A percentile compares a stretch with the other conserved stretches of the same genome.
Conservation (phyloP, 306 rosid genomes). For the Macrotyloma uniflorum region DNA sequence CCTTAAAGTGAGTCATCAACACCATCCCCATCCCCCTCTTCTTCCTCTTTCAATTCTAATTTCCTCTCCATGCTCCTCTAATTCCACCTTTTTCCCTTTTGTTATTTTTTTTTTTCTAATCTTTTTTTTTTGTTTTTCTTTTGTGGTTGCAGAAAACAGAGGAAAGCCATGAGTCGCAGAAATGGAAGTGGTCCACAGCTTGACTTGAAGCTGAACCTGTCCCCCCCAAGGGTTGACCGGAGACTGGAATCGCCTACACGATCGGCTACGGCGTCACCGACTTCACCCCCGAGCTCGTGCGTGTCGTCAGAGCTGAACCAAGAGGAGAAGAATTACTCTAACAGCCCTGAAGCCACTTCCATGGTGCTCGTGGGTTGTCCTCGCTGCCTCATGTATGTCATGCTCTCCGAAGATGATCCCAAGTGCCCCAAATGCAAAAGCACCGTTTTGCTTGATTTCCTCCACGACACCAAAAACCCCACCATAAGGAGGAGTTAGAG, state of each 20-base stretch:
- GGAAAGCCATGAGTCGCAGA: conserved; percentile 67
- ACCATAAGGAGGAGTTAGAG: conserved; percentile 53
- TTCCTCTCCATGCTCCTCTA: neutral
- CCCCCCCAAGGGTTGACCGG: conserved; percentile 74
- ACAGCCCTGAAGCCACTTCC: conserved; percentile 91
- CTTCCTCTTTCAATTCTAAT: neutral
- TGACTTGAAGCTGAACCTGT: conserved; percentile 87
- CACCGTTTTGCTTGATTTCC: conserved; percentile 94
- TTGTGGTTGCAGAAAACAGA: conserved; percentile 9
- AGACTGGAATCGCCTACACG: conserved; percentile 62
- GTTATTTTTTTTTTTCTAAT: neutral
- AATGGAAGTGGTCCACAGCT: conserved; percentile 76
- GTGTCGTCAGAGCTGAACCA: conserved; percentile 80
- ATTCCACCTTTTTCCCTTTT: neutral
- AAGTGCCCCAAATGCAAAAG: conserved; percentile 96
- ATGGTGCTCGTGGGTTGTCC: conserved; percentile 95
- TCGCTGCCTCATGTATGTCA: conserved; percentile 93
- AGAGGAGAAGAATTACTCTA: conserved; percentile 52
- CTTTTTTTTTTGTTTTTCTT: too few relatives aligned
- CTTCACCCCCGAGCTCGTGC: conserved; percentile 86
- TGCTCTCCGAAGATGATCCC: conserved; percentile 92
- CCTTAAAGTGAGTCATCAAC: conserved; percentile 7
- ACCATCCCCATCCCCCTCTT: neutral
- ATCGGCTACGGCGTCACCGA: conserved; percentile 73
- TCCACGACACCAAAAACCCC: conserved; percentile 57